A percentile compares a stretch with the other conserved stretches of the same genome.
These are phyloP conservation scores for Neotropicomus parvogracilis DNA, from an alignment of 1,284 basidiomycete genomes.

Conservation along the genomic window DNA sequence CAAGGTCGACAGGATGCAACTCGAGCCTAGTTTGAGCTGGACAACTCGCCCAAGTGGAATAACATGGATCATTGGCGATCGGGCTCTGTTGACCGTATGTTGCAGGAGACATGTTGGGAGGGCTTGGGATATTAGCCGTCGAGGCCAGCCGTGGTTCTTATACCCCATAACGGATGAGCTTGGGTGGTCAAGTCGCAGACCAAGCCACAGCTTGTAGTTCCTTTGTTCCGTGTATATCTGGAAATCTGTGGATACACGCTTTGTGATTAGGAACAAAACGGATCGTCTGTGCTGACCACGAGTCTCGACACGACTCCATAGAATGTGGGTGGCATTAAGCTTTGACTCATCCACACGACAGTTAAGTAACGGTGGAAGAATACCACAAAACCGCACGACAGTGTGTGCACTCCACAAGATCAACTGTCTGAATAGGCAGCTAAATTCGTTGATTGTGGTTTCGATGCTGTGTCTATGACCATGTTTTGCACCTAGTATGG, in stretches of 20 bases:
- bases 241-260: slow-evolving; percentile 9
- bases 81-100: not conserved
- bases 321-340: not conserved
- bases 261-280: slow-evolving; percentile 19
- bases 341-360: slow-evolving; percentile 5
- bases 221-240: slow-evolving; percentile 20
- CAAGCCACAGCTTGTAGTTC: slow-evolving; percentile 17
- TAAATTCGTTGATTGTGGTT: not conserved
- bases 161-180: slow-evolving; percentile 10
- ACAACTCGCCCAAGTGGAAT: not conserved
- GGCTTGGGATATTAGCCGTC: too few species aligned
- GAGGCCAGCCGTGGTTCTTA: slow-evolving; percentile 17
- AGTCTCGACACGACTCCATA: not conserved
- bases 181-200: slow-evolving; percentile 12
- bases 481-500: slow-evolving; percentile 17
- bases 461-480: not conserved
- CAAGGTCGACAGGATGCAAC: slow-evolving; percentile 25
- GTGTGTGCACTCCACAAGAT: not conserved
- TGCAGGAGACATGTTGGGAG: slow-evolving; percentile 9
- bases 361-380: too few species aligned
- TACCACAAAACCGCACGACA: not conserved
- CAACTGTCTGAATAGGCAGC: not conserved
- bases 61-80: not conserved
- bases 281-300: not conserved
- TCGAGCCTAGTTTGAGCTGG: slow-evolving; percentile 3